These are phyloP conservation scores for Rhizopogon vesiculosus DNA, from an alignment of 768 basidiomycete species.

Conservation along the genomic window DNA sequence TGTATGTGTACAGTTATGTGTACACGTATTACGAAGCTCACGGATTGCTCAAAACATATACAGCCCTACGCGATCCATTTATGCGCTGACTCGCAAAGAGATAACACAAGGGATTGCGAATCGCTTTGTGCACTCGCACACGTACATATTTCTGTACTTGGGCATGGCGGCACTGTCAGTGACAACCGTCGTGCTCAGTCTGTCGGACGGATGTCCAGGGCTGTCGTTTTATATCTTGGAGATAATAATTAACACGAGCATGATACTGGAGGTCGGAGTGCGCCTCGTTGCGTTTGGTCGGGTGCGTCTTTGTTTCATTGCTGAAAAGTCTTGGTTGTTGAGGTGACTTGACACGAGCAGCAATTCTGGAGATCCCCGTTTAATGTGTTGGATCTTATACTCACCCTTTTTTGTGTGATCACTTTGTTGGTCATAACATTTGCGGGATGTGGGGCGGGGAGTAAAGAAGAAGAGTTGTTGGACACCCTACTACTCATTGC, in stretches of 20 bases:
- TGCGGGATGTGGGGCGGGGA: conserved; percentile 75
- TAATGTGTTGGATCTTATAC: conserved; percentile 82
- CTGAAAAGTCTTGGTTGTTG: background rate
- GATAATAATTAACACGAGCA: conserved; percentile 80
- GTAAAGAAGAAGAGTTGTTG: conserved; percentile 90
- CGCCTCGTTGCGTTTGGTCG: conserved; percentile 91
- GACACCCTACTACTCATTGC: conserved; percentile 91
- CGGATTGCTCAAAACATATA: conserved; percentile 11
- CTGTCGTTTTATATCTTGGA: conserved; percentile 88
- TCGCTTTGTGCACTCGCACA: conserved; percentile 82
- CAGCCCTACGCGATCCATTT: conserved; percentile 78
- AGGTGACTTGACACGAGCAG: conserved; percentile 33
- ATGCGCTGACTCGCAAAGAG: conserved; percentile 78
- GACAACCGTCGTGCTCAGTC: conserved; percentile 79
- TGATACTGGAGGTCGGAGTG: conserved; percentile 92
- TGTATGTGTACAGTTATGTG: conserved; percentile 18
- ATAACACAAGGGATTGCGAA: conserved; percentile 84
- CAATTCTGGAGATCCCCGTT: conserved; percentile 97
- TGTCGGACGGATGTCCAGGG: conserved; percentile 82
- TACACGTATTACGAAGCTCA: conserved; percentile 7
- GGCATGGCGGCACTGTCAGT: conserved; percentile 84
- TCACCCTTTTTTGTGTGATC: conserved; percentile 86
- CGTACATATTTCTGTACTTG: conserved; percentile 86
- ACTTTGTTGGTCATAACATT: conserved; percentile 88
- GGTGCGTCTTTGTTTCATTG: conserved; percentile 43